Base-by-base conservation (phyloP, 2,329 filamentous ascomycete species). In the Acrocalymma vagum region DNA sequence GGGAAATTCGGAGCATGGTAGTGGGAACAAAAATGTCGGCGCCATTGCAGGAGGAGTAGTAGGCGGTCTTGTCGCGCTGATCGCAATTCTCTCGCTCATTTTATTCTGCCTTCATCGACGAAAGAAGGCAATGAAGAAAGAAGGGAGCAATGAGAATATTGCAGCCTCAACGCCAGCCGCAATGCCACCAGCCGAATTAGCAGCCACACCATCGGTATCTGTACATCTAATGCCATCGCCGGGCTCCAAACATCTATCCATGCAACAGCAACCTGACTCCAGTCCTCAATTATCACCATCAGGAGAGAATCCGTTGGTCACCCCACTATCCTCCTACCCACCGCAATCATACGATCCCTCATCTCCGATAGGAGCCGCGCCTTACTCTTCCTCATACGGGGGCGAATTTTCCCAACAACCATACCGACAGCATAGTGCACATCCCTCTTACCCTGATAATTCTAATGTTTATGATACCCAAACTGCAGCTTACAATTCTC, bases 11-110 rank as follows among this genome's bases (percentile, higher is more conserved):
- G 30, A 41, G 14, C 25, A 38, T 21, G 28, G 31, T 14, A 30
- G 23, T 2, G 42, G 47, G 9, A 53, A 50, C 4, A 64, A 62
- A 24, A 65, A 68, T 22, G 53, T 65, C 3, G 69, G 60, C 5
- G 63, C 68, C 7, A 74, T 75, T 22, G 67, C 64, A 21, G 72
- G 72, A 24, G 71, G 70, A 16, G 64, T 66, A 8, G 58, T 72
- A 6, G 72, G 72, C 31, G 70, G 71, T 5, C 51, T 71, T 3
- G 60, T 56, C 2, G 63, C 33, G 8, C 44, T 73, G 7, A 58
- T 67, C 20, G 28, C 55, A 6, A 57, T 70, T 15, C 48, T 71
- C 20, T 52, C 38, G n/a, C 42, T 72, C 1, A 54, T 69, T 16
- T 46, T 69, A 10, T 63, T 65, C 44, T 72, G 70, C 38, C 50